Base-by-base conservation (phyloP, 2,329 filamentous ascomycete genomes). In the Colletotrichum sp. region DNA sequence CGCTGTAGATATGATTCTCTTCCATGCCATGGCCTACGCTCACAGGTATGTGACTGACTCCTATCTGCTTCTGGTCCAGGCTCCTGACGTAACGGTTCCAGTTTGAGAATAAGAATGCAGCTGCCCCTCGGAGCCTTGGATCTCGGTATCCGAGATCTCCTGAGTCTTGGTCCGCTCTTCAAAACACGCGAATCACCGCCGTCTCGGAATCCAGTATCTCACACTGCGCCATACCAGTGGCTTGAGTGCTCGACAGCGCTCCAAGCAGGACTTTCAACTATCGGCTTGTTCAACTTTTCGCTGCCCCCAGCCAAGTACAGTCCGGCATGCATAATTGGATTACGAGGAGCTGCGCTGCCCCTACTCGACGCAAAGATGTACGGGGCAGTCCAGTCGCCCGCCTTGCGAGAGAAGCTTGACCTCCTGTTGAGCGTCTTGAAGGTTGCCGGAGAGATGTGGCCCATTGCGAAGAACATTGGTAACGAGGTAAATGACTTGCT, bases 1-100 rank as follows among this genome's bases (percentile, higher is more conserved):
- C 26, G 79, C 81, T 24, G 80, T 84, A 1, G 85, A 87, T 60
- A 82, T 86, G 76, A 79, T 86, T 24, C 80, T 87, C 36, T 84
- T 85, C 52, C 81, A 82, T 32, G 83, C 84, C 6, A 80, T 85
- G 21, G 81, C 79, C 13, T 80, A 83, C 44, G 81, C 84, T 30
- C 81, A 86, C 72, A 79, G 80, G 85, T 86, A 79, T 79, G 85
- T 80, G 62, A 44, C n/a, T 21, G 8, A 6, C 21, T 30, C 34
- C 36, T 18, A 24, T 52, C 10, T 21, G 44, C 44, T 52, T 13
- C 44, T 8, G 44, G 10, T 8, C 13, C 44, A 13, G 44, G 10
- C 6, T 15, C 12, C 26, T 55, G 39, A 69, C 34, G 26, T 30
- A 5, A 5, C 15, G 9, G 24, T 16, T 63, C 2, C 18, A 76